Conservation (phyloP, 2,329 filamentous ascomycete genomes). For the Cytospora piceicola region DNA sequence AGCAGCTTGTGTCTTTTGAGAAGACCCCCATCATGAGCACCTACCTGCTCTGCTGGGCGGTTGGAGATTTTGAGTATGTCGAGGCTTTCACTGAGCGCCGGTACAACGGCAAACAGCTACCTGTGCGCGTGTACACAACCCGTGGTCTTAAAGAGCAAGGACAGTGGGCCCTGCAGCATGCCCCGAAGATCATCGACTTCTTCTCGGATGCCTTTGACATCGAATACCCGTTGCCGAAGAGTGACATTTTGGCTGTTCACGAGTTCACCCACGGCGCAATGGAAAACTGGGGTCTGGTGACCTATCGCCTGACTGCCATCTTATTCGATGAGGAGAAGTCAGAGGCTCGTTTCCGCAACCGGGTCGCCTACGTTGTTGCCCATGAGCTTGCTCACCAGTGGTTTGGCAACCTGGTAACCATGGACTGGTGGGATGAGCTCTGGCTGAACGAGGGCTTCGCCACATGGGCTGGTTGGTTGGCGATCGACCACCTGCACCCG, state of each 20-base stretch:
- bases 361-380: slow-evolving; percentile 96
- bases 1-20: slow-evolving; percentile 78
- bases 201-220: slow-evolving; percentile 95
- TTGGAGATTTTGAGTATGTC: slow-evolving; percentile 96
- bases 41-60: slow-evolving; percentile 88
- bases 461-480: slow-evolving; percentile 97
- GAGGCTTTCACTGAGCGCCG: slow-evolving; percentile 87
- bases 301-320: slow-evolving; percentile 92
- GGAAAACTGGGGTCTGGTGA: slow-evolving; percentile 97
- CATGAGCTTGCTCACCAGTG: slow-evolving; percentile 98
- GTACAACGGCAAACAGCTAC: slow-evolving; percentile 89
- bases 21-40: slow-evolving; percentile 90
- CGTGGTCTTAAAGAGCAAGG: slow-evolving; percentile 93
- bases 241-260: slow-evolving; percentile 87
- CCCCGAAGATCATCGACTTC: slow-evolving; percentile 91
- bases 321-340: slow-evolving; percentile 95
- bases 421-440: slow-evolving; percentile 98
- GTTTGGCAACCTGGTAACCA: slow-evolving; percentile 97
- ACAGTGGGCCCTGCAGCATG: slow-evolving; percentile 85
- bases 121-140: slow-evolving; percentile 94
- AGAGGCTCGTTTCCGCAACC: slow-evolving; percentile 87
- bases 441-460: slow-evolving; percentile 99
- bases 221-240: slow-evolving; percentile 91
- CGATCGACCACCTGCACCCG: slow-evolving; percentile 87
- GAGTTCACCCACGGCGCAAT: slow-evolving; percentile 89